phyloP scores from a whole-genome alignment of 163 green algal genomes.

The Coccomyxa subellipsoidea region DNA sequence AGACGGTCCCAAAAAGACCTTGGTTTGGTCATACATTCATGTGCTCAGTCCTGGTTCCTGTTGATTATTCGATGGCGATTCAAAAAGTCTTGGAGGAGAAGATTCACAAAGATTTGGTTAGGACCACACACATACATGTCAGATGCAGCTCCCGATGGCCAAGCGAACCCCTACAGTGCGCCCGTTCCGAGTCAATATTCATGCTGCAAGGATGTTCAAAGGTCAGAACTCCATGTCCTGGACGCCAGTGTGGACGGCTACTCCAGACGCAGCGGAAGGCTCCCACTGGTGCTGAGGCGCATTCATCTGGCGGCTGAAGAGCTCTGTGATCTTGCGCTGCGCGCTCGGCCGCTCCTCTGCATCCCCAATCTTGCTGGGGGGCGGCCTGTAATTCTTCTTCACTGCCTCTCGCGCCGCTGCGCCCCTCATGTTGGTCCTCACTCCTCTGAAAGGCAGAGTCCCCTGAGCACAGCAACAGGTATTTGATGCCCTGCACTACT shows the following conservation, averaged over 20 bases:
- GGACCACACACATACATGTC: too few relatives aligned
- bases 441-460: not conserved
- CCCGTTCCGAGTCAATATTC: too few relatives aligned
- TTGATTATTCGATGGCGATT: too few relatives aligned
- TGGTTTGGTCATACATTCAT: too few relatives aligned
- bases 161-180: not conserved
- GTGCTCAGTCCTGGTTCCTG: too few relatives aligned
- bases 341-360: not conserved
- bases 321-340: not conserved
- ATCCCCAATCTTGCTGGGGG: not conserved
- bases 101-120: too few relatives aligned
- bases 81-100: too few relatives aligned
- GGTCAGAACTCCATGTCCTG: not conserved
- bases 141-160: too few relatives aligned
- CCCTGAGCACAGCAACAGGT: not conserved
- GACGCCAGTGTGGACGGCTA: not conserved
- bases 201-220: too few relatives aligned
- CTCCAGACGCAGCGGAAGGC: not conserved
- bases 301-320: not conserved
- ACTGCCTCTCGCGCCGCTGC: not conserved
- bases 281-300: not conserved
- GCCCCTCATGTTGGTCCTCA: not conserved
- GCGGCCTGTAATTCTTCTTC: slow-evolving; percentile 4
- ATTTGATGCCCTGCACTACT: too few relatives aligned
- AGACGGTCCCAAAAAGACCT: too few relatives aligned